phyloP scores from a whole-genome alignment of 2,329 filamentous ascomycete species.

The Stemphylium beticola region DNA sequence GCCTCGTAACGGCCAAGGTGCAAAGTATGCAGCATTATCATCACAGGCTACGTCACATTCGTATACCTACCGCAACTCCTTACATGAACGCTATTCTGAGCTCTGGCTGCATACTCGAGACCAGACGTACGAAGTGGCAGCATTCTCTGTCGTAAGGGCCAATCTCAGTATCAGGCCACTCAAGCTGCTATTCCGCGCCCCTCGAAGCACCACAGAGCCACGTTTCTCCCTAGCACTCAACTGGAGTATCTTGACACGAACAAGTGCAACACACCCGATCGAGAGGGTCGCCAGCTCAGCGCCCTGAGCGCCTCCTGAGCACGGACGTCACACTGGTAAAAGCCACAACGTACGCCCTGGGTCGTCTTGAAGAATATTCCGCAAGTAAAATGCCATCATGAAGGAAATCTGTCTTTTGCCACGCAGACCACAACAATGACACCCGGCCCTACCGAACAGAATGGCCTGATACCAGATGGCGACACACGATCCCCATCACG shows the following conservation, averaged over 20 bases:
- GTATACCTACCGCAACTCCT: not conserved
- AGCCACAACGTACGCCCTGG: too few species aligned
- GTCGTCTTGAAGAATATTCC: too few species aligned
- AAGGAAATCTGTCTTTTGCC: too few species aligned
- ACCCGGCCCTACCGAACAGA: too few species aligned
- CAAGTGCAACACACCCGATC: not conserved
- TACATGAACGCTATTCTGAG: constrained; percentile 1
- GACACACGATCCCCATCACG: too few species aligned
- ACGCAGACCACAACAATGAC: too few species aligned
- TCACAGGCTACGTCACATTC: not conserved
- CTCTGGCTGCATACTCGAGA: not conserved
- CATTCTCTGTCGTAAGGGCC: not conserved
- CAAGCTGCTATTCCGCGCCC: not conserved
- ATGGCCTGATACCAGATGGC: too few species aligned
- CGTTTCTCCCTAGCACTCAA: not conserved
- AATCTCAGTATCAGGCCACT: not conserved
- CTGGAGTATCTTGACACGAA: not conserved
- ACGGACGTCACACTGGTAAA: too few species aligned
- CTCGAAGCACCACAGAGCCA: not conserved
- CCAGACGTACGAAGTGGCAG: not conserved
- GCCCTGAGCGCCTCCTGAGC: too few species aligned
- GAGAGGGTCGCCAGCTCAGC: too few species aligned
- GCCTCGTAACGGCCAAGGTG: not conserved
- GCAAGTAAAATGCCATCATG: too few species aligned
- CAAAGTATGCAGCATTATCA: not conserved